Base-by-base conservation (phyloP, 2,329 filamentous ascomycete genomes). In the Paraconiothyrium sp. region DNA sequence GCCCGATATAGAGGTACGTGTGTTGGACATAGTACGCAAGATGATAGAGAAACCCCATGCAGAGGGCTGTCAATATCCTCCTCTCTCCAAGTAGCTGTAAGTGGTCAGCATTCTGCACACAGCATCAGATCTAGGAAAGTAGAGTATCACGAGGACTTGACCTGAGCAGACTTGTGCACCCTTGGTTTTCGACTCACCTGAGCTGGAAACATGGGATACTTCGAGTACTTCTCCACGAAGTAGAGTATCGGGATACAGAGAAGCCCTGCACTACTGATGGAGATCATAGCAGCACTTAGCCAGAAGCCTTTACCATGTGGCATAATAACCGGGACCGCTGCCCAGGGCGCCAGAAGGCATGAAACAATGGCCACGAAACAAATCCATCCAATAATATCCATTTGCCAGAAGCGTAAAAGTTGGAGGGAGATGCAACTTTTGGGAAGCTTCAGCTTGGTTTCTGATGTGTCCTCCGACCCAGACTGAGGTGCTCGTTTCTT, bases 11-110 rank as follows among this genome's bases (percentile, higher is more conserved):
- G 22, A 54, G 51, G 24, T 54, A 54, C 32, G 51, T 54, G 37
- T 43, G 37, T 54, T 54, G 51, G 14, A 20, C 37, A 24, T 54
- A 54, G 37, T 54, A 54, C 20, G 51, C 51, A 5, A 54, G 24
- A 44, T 54, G 51, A 37, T 54, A 54, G 37, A 54, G 35, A 24
- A 44, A 54, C 5, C 37, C 51, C 51, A 54, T 54, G 5, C 8
- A 16, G 4, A 54, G 51, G 22, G 37, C 51, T 9, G 37, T 54
- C 14, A 43, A 8, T 4, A 54, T 39, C 13, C 24, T 44, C 11
- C 20, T 54, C 16, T 54, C 37, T 27, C 37, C 7, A 14, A 54
- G 51, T 6, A 54, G 14, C 51, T 54, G 13, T 20, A 2, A 5
- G 3, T n/a, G 48, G 37, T 54, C 14, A 54, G 51, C 22, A 39